Evolutionary conservation across 192 early-diverging fungal species (phyloP).

Genomic region (Entrophospora sp.): DNA sequence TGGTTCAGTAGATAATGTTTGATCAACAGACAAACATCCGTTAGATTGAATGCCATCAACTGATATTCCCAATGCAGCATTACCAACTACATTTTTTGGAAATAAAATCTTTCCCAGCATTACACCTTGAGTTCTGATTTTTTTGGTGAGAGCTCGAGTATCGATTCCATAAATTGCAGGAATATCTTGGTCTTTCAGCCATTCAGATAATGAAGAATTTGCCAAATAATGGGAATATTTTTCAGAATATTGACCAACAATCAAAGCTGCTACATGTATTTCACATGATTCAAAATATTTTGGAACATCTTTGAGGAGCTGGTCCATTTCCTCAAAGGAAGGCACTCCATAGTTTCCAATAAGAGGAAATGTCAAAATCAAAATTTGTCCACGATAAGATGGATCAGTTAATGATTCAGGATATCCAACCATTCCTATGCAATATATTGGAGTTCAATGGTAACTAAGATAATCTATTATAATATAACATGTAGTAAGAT

Average conservation of each 20-base stretch:
- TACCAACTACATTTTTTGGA: slow-evolving; percentile 50
- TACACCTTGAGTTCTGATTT: slow-evolving; percentile 85
- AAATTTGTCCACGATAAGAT: slow-evolving; percentile 95
- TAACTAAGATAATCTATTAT: background rate
- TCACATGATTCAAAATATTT: slow-evolving; percentile 91
- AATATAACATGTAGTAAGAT: background rate
- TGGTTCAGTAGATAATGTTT: slow-evolving; percentile 19
- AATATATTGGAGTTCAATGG: background rate
- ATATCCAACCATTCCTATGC: slow-evolving; percentile 89
- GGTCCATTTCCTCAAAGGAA: slow-evolving; percentile 74
- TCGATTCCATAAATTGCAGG: slow-evolving; percentile 94
- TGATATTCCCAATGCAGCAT: slow-evolving; percentile 30
- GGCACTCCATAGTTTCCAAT: slow-evolving; percentile 99
- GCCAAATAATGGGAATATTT: slow-evolving; percentile 95
- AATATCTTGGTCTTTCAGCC: slow-evolving; percentile 88
- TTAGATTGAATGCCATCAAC: no score
- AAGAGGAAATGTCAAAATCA: slow-evolving; percentile 95
- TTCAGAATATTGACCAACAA: slow-evolving; percentile 85
- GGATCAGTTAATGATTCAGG: slow-evolving; percentile 99
- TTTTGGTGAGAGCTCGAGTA: slow-evolving; percentile 94
- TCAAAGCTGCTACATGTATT: slow-evolving; percentile 89
- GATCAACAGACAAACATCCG: slow-evolving; percentile 13
- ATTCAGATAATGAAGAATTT: slow-evolving; percentile 67
- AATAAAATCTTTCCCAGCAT: slow-evolving; percentile 89
- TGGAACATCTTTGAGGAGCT: slow-evolving; percentile 75